These are phyloP conservation scores for Amphirosellinia nigrospora DNA, from an alignment of 495 filamentous ascomycete species.

Conservation along the genomic window DNA sequence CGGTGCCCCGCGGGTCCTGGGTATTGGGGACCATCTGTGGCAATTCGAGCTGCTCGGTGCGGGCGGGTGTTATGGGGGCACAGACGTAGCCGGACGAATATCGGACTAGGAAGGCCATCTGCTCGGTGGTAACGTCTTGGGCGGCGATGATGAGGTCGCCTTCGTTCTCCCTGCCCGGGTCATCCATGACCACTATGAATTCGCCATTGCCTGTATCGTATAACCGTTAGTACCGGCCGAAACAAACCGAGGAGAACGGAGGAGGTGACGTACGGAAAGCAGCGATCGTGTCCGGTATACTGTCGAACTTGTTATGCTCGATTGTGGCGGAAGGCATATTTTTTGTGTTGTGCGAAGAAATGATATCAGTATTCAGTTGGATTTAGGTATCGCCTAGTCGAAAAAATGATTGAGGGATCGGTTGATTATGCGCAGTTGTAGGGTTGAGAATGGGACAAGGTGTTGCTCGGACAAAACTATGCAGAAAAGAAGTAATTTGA, in stretches of 20 bases:
- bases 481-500: not conserved
- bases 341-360: not conserved
- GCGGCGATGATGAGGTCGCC: conserved; percentile 97
- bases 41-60: conserved; percentile 70
- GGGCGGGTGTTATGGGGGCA: conserved; percentile 74
- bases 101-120: conserved; percentile 95
- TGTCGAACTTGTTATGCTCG: conserved; percentile 68
- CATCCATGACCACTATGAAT: conserved; percentile 95
- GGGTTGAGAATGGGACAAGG: not conserved
- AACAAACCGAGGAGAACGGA: not conserved
- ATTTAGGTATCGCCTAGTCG: not conserved
- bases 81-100: conserved; percentile 90
- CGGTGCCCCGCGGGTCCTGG: conserved; percentile 85
- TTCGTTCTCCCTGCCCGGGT: conserved; percentile 91
- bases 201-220: conserved; percentile 72
- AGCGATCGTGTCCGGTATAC: conserved; percentile 81
- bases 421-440: not conserved
- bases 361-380: not conserved
- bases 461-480: not conserved
- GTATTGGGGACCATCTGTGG: conserved; percentile 89
- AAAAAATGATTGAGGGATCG: not conserved
- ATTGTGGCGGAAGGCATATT: conserved; percentile 52
- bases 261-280: conserved; percentile 74
- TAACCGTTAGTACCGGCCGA: not conserved
- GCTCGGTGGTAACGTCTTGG: conserved; percentile 78